phyloP scores from a whole-genome alignment of 306 rosid species.

The Morella rubra region DNA sequence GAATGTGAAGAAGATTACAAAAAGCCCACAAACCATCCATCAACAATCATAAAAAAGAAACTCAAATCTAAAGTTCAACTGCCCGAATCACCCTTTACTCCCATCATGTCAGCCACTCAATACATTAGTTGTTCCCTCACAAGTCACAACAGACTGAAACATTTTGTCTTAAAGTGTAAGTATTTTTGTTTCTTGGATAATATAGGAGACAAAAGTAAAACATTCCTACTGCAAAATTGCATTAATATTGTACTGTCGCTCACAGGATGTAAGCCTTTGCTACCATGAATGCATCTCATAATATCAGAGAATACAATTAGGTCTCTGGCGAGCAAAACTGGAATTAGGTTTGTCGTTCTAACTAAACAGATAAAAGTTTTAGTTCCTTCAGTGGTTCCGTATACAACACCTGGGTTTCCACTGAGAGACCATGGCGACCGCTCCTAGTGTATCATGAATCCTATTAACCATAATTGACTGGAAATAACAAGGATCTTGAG shows the following conservation, averaged over 20 bases:
- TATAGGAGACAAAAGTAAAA: neutral
- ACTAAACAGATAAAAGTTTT: neutral
- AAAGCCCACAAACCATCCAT: conserved; percentile 10
- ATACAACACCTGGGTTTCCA: neutral
- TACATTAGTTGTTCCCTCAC: conserved; percentile 28
- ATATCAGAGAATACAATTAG: no score
- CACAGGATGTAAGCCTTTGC: neutral
- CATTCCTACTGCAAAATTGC: no score
- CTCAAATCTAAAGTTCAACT: conserved; percentile 2
- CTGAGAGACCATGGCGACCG: neutral
- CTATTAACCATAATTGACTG: neutral
- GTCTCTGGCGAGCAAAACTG: no score
- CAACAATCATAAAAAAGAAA: conserved; percentile 17
- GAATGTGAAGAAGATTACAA: neutral
- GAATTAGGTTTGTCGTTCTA: neutral
- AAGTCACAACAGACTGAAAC: neutral
- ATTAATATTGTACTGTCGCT: neutral
- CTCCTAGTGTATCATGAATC: neutral
- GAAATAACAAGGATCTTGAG: neutral
- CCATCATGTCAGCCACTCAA: conserved; percentile 28
- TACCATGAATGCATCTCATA: no score
- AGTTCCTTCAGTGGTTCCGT: neutral
- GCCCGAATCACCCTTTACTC: conserved; percentile 5
- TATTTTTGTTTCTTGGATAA: neutral
- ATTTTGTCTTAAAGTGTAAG: neutral